phyloP scores from a whole-genome alignment of 495 filamentous ascomycete species.

The Cenococcum geophilum region DNA sequence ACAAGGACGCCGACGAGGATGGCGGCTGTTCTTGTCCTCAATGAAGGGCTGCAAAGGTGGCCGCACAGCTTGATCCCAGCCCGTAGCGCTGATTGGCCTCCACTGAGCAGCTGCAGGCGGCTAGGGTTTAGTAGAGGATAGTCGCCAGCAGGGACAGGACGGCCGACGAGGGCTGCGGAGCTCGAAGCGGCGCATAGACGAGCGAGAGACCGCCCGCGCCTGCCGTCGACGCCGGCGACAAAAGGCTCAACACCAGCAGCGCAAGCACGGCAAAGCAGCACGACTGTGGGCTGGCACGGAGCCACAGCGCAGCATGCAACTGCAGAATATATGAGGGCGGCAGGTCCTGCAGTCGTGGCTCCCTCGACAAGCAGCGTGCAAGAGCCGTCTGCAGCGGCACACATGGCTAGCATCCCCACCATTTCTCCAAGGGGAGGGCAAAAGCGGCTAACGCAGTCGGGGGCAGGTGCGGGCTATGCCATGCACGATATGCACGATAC shows the following conservation, averaged over 20 bases:
- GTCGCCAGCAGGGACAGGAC: no score
- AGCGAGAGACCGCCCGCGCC: background rate
- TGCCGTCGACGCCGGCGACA: background rate
- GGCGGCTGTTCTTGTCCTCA: constrained; percentile 15
- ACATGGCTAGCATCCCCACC: background rate
- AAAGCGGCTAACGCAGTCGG: background rate
- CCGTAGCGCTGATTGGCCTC: background rate
- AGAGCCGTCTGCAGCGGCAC: constrained; percentile 1
- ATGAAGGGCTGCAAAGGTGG: constrained; percentile 1
- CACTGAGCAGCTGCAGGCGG: constrained; percentile 3
- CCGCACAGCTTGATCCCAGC: constrained; percentile 6
- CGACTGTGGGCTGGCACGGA: no score
- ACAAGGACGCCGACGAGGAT: background rate
- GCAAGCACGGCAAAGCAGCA: background rate
- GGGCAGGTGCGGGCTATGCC: background rate
- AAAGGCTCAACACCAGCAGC: background rate
- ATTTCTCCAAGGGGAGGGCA: background rate
- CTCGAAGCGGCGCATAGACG: background rate
- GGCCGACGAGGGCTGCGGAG: background rate
- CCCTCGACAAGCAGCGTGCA: background rate
- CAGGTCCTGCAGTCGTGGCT: background rate
- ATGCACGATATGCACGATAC: background rate
- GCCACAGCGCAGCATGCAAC: background rate
- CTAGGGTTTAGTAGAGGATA: background rate
- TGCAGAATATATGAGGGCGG: background rate